These are phyloP conservation scores for Citrus sp. DNA, from an alignment of 345 rosid species.

Conservation along the genomic window DNA sequence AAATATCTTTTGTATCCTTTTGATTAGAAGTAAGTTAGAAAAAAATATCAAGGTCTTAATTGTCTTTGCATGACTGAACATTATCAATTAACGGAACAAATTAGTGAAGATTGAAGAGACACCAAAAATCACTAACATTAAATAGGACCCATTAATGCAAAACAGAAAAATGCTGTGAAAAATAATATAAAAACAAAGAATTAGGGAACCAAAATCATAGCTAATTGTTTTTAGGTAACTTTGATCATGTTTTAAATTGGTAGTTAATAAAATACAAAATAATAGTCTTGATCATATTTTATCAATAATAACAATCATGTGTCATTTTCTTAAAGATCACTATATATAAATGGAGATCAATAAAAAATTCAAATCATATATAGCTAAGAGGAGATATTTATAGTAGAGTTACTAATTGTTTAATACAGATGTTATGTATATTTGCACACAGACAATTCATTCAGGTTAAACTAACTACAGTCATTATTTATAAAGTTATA, in stretches of 20 bases:
- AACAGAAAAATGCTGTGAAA: neutral
- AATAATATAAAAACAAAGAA: neutral
- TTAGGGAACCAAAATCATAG: neutral
- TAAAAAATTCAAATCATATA: neutral
- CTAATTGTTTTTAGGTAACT: neutral
- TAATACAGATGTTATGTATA: neutral
- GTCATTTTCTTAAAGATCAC: too few species aligned
- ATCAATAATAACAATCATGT: too few species aligned
- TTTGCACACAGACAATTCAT: neutral
- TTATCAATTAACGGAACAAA: neutral
- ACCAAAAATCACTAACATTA: slow-evolving; percentile 8
- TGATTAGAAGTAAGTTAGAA: too few species aligned
- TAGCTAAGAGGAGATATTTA: neutral
- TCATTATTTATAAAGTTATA: too few species aligned
- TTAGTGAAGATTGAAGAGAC: slow-evolving; percentile 6
- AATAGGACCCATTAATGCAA: slow-evolving; percentile 6
- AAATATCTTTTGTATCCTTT: neutral
- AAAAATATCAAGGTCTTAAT: neutral
- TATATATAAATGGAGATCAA: too few species aligned
- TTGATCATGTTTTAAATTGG: neutral
- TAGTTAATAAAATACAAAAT: neutral
- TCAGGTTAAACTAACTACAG: neutral
- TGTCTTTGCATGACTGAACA: neutral
- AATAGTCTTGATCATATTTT: neutral
- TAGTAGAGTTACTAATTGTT: neutral